Conservation (phyloP, 345 rosid species). For the Eucalyptus tenuipes region DNA sequence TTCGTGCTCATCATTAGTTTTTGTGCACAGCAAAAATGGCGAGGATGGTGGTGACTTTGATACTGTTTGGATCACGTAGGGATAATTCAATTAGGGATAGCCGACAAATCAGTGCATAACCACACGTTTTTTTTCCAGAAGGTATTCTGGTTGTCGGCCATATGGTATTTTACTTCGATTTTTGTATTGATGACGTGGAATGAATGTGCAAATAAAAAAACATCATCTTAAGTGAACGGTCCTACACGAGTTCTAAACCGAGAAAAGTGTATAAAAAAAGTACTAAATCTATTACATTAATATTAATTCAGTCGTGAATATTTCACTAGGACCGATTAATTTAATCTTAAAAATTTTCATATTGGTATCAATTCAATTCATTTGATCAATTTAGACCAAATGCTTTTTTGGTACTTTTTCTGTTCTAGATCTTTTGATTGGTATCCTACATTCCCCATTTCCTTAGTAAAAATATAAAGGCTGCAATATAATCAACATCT, state of each 20-base stretch:
- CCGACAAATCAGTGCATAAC: neutral
- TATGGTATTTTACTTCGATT: neutral
- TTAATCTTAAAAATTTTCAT: accelerated
- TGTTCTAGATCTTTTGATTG: neutral
- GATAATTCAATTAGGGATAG: neutral
- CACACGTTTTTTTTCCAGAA: no score
- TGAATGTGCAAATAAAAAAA: no score
- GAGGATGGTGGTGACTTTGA: neutral
- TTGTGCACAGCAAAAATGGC: neutral
- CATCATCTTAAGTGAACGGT: neutral
- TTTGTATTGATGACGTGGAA: neutral
- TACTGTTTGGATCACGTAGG: neutral
- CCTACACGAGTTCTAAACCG: neutral
- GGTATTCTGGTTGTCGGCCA: neutral
- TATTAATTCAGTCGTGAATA: no score
- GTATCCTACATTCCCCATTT: neutral
- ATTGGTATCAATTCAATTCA: no score
- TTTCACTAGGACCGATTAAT: accelerated
- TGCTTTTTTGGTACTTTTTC: neutral
- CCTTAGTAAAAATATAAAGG: neutral
- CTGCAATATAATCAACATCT: neutral
- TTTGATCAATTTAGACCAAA: no score
- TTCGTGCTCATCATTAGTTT: neutral
- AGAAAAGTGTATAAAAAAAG: neutral
- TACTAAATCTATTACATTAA: no score